Evolutionary conservation across 176 grass and related monocot genomes (phyloP).

Genomic region (Lolium rigidum): DNA sequence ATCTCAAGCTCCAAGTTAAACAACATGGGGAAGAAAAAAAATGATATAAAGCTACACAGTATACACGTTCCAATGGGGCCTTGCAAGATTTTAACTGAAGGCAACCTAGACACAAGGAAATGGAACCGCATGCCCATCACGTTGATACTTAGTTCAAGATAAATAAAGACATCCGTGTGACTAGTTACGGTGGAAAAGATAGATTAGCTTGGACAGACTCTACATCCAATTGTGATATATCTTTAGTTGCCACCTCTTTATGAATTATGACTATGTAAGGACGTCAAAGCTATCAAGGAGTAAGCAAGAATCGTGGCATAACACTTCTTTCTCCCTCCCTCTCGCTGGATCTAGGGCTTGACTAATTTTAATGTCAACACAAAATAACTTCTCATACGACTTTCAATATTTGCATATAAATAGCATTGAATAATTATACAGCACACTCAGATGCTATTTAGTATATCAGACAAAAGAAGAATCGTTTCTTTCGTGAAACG

Average conservation of each 20-base stretch:
- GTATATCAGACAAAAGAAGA: not conserved
- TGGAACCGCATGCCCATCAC: not conserved
- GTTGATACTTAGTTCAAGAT: not conserved
- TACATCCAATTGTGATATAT: not conserved
- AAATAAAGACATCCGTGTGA: not conserved
- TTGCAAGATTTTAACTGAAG: too few species aligned
- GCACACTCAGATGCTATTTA: not conserved
- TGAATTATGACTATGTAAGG: constrained; percentile 4
- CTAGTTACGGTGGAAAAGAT: not conserved
- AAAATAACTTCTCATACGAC: not conserved
- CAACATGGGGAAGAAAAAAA: constrained; percentile 7
- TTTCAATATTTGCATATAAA: not conserved
- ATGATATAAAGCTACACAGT: not conserved
- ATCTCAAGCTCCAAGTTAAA: not conserved
- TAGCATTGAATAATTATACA: not conserved
- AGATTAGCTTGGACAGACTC: not conserved
- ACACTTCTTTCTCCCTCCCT: not conserved
- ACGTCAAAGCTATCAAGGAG: not conserved
- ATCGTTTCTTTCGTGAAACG: too few species aligned
- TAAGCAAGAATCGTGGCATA: not conserved
- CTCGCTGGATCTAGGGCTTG: not conserved
- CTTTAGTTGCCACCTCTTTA: not conserved
- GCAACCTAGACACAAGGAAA: not conserved
- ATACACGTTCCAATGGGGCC: not conserved
- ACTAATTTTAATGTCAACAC: not conserved